A percentile compares a stretch with the other conserved stretches of the same genome.
These are phyloP conservation scores for Vanrija sp. DNA, from an alignment of 1,284 basidiomycete species.

Conservation along the genomic window DNA sequence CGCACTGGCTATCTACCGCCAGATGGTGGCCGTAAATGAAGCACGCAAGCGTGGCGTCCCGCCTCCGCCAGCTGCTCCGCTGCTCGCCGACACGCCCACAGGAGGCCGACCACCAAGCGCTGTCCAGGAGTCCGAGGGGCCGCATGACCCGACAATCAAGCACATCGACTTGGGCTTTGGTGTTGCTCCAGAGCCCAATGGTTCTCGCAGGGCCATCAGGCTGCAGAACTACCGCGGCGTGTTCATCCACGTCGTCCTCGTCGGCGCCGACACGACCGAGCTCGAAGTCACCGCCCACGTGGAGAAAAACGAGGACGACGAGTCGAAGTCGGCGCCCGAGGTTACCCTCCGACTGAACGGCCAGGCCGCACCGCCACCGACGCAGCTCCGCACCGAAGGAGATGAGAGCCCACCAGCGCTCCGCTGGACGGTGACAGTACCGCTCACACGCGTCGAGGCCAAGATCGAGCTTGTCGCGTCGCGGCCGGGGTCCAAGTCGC, in stretches of 20 bases:
- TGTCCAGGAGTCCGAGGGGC: background rate
- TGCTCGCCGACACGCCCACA: background rate
- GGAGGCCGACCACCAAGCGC: background rate
- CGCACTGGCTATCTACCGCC: constrained; percentile 31
- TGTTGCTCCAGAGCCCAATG: background rate
- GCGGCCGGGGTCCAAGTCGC: constrained; percentile 27
- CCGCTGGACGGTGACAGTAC: constrained; percentile 36
- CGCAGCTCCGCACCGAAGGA: constrained; percentile 6
- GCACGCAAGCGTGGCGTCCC: constrained; percentile 25
- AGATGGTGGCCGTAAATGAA: constrained; percentile 31
- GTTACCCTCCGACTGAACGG: constrained; percentile 36
- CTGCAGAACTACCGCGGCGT: constrained; percentile 42
- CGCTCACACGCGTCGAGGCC: constrained; percentile 25
- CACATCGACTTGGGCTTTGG: constrained; percentile 16
- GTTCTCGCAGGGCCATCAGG: constrained; percentile 24
- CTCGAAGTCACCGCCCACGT: constrained; percentile 43
- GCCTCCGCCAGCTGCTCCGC: background rate
- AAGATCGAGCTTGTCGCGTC: constrained; percentile 40
- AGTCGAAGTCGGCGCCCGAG: constrained; percentile 19
- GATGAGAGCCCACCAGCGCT: constrained; percentile 24
- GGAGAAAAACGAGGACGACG: background rate
- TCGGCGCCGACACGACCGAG: constrained; percentile 31
- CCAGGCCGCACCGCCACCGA: constrained; percentile 2
- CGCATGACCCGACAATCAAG: constrained; percentile 6
- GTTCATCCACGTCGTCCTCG: constrained; percentile 37